These are phyloP conservation scores for Apophysomyces variabilis DNA, from an alignment of 371 early-diverging fungal genomes.

Conservation along the genomic window DNA sequence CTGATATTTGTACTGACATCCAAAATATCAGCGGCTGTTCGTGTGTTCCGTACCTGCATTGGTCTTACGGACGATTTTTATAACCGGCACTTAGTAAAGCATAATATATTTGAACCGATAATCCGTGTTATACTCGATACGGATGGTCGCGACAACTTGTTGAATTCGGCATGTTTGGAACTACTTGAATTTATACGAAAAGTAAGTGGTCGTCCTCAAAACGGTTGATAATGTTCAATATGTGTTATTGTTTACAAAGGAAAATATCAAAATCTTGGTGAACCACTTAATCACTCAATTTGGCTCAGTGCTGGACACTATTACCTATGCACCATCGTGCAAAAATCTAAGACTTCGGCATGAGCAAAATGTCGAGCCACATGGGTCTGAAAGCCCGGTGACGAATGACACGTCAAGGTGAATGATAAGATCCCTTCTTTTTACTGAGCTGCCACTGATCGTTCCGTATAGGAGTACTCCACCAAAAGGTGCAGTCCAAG, in stretches of 20 bases:
- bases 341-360: constrained; percentile 57
- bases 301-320: constrained; percentile 61
- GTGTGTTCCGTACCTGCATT: constrained; percentile 79
- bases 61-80: constrained; percentile 81
- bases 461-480: constrained; percentile 1
- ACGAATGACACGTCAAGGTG: background rate
- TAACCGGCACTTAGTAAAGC: constrained; percentile 65
- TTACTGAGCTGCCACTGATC: background rate
- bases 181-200: constrained; percentile 80
- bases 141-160: constrained; percentile 72
- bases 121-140: constrained; percentile 68
- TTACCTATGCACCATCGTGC: constrained; percentile 68
- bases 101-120: constrained; percentile 71
- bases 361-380: constrained; percentile 53
- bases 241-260: constrained; percentile 32
- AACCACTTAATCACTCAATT: constrained; percentile 72
- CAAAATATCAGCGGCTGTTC: constrained; percentile 65
- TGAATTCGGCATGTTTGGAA: constrained; percentile 90
- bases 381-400: background rate
- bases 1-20: background rate
- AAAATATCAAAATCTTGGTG: constrained; percentile 72
- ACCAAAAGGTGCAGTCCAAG: constrained; percentile 23
- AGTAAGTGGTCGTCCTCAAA: constrained; percentile 37
- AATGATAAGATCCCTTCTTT: background rate
- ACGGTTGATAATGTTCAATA: background rate